Conservation (phyloP, 306 rosid genomes). For the Medicago ruthenica region DNA sequence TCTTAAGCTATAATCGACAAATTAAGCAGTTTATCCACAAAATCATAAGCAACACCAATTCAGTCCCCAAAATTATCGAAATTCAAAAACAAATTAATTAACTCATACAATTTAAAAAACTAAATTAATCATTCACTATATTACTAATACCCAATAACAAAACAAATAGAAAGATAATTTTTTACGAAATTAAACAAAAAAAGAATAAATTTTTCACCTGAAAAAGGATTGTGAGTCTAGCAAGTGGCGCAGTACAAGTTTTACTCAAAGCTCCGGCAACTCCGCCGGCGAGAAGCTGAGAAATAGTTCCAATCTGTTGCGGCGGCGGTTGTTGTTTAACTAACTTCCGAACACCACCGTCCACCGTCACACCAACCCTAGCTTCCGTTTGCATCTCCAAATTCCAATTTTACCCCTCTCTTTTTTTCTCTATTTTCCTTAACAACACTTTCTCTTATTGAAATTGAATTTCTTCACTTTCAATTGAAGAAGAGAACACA, state of each 20-base stretch:
- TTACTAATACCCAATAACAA: neutral
- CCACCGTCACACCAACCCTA: slow-evolving; percentile 75
- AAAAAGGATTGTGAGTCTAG: slow-evolving; percentile 92
- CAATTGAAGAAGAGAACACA: slow-evolving; percentile 1
- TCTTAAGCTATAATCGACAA: no score
- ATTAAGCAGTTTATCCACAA: no score
- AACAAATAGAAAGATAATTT: neutral
- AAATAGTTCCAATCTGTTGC: slow-evolving; percentile 73
- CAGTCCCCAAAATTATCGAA: neutral
- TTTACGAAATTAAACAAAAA: neutral
- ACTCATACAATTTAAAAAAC: neutral
- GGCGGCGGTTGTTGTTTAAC: slow-evolving; percentile 61
- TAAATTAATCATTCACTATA: neutral
- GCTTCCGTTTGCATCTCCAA: slow-evolving; percentile 89
- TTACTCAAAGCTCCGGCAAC: slow-evolving; percentile 94
- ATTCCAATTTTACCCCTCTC: neutral
- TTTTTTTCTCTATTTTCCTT: neutral
- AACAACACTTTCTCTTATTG: slow-evolving; percentile 20
- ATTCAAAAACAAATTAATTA: neutral
- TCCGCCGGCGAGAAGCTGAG: slow-evolving; percentile 95
- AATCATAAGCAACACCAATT: neutral
- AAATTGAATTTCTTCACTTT: slow-evolving; percentile 27
- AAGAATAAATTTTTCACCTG: slow-evolving; percentile 59
- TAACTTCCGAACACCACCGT: slow-evolving; percentile 65
- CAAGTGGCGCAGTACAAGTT: slow-evolving; percentile 99